Percentiles rank a stretch among this genome's conserved stretches.
Evolutionary conservation across 2,329 filamentous ascomycete species (phyloP).

Genomic region (Talaromyces sp.): DNA sequence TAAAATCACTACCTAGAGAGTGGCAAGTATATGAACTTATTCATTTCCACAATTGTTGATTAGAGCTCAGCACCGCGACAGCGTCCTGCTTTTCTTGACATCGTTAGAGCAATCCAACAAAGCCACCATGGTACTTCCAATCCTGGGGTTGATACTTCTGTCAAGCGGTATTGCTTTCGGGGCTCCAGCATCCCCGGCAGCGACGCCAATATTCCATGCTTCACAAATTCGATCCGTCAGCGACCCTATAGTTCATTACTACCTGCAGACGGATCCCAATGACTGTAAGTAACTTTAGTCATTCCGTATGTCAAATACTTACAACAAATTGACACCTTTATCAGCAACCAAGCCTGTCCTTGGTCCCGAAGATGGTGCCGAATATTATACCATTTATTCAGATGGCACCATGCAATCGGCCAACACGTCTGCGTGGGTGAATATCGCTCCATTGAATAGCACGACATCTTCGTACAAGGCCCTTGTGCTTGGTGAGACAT

Average conservation of each 20-base stretch:
- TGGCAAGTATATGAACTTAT: no score
- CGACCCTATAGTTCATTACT: conserved; percentile 50
- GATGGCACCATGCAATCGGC: conserved; percentile 46
- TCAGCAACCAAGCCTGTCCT: conserved; percentile 39
- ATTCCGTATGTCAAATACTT: background rate
- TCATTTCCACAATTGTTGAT: no score
- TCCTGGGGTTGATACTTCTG: background rate
- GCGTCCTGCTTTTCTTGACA: no score
- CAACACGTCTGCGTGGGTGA: conserved; percentile 47
- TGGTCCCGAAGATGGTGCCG: conserved; percentile 47
- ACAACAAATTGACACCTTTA: background rate
- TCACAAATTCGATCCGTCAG: conserved; percentile 47
- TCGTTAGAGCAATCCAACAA: no score
- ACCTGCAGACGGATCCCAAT: conserved; percentile 46
- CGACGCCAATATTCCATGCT: background rate
- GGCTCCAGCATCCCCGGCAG: background rate
- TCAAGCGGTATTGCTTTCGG: background rate
- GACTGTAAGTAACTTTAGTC: conserved; percentile 29
- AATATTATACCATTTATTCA: conserved; percentile 45
- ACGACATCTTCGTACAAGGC: conserved; percentile 50
- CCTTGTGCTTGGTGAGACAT: conserved; percentile 41
- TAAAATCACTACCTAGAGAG: no score
- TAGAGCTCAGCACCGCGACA: no score
- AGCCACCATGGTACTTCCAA: no score
- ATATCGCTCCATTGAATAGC: conserved; percentile 34